Evolutionary conservation across 257 asterid genomes (phyloP), one percentile per base, ranked within the genome.

Genomic region (Nicotiana knightiana): DNA sequence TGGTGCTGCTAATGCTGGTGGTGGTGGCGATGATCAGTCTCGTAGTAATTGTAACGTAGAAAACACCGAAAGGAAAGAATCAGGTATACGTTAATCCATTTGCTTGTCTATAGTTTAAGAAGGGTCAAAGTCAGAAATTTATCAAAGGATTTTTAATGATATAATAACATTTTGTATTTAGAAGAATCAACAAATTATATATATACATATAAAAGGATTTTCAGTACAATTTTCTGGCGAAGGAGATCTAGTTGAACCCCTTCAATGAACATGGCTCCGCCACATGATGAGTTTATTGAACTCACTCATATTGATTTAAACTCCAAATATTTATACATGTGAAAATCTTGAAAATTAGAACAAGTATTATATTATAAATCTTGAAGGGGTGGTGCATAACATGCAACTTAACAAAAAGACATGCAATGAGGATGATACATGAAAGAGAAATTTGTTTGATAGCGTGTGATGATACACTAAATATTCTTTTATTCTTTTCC

Each of bases 61-160:
- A 5, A 82, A 81, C 73, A 2, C 78, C 1, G 86, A 85, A 58
- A 89, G 88, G 80, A 91, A 89, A 86, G 95, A 93, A 63, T 63
- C 92, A 68, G 88, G 86, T 85, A 43, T 64, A 12, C 32, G 66
- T 73, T 57, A 8, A 67, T 35, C 16, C 16, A 21, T 26, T 6
- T 13, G 54, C 77, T 32, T 6, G 6, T 68, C 12, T 33, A 16
- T 2, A 9, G 3, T 9, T 43, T 43, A 43, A 0, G 51, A 12
- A 12, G 0, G 51, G 12, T 2, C 10, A 43, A 8, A 8, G 12
- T 43, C 51, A 43, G 51, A 9, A 43, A 43, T 9, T 43, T 43
- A 43, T 43, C 51, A 43, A 43, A 43, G 3, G 48, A 43, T 43
- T 43, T 43, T 8, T 43, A 43, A 8, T 43, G 11, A 43, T 1